Evolutionary conservation across 116 monocot genomes (phyloP).

Genomic region (Phalaenopsis hybrid): DNA sequence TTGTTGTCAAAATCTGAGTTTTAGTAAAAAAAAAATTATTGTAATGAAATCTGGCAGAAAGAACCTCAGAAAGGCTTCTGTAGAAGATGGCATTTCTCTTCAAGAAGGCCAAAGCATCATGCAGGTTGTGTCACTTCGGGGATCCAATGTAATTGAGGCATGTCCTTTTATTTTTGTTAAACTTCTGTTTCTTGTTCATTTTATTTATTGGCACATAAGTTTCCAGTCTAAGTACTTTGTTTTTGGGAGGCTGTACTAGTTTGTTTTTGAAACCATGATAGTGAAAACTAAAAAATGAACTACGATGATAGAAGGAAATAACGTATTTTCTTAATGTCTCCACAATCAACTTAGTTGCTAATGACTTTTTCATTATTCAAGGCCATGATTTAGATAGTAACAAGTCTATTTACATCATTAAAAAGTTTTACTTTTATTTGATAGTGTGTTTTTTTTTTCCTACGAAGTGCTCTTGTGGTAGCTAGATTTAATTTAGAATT

Average conservation of each 20-base stretch:
- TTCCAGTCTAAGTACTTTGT: not conserved
- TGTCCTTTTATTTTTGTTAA: not conserved
- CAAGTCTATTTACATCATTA: not conserved
- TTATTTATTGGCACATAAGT: not conserved
- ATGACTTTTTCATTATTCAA: not conserved
- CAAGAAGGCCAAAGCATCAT: constrained; percentile 72
- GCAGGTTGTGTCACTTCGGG: constrained; percentile 76
- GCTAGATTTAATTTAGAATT: too few species aligned
- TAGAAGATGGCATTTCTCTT: constrained; percentile 40
- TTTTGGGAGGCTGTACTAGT: not conserved
- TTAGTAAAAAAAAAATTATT: not conserved
- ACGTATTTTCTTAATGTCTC: not conserved
- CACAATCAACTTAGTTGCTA: not conserved
- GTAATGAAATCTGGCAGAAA: constrained; percentile 76
- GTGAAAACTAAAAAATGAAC: not conserved
- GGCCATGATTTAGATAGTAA: not conserved
- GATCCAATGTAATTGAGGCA: constrained; percentile 95
- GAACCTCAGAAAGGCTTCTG: constrained; percentile 55
- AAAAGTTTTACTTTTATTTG: not conserved
- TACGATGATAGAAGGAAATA: not conserved
- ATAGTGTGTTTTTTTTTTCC: too few species aligned
- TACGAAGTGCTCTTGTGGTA: too few species aligned
- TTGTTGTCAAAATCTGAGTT: not conserved
- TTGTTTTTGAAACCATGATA: not conserved
- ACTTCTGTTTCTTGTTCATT: not conserved